Evolutionary conservation across 2,329 filamentous ascomycete genomes (phyloP), one percentile per base, ranked within the genome.

Genomic region (Neopestalotiopsis rosae): DNA sequence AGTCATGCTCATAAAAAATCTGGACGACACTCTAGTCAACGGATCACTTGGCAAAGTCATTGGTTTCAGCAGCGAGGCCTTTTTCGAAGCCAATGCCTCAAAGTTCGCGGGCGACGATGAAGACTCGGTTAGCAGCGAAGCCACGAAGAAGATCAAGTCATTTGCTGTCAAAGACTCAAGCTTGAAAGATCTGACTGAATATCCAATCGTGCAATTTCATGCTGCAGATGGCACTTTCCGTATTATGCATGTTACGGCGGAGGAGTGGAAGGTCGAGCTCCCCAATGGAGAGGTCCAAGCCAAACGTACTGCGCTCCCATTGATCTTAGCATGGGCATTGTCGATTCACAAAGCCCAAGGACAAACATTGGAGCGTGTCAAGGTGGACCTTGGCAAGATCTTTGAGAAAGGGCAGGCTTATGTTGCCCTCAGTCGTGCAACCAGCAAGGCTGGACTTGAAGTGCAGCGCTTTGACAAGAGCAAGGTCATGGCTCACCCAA

Each of bases 1-100:
- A 78, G 97, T 99, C 59, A 99, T 99, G 96, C 85, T 99, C n/a
- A 98, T 99, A 85, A 99, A 99, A 81, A 99, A 99, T 75, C 91
- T 98, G 82, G 96, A 99, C 76, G 94, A 97, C 52, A 91, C 89
- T 0, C 87, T 99, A 0, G 96, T 98, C 73, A 99, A 99, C 77
- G 96, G 96, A 4, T 97, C 95, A 0, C 86, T 99, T 10, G 96
- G 96, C 30, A 95, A 92, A 70, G 92, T 99, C 4, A 87, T 91
- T 13, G 89, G 87, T 5, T 97, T 97, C 80, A 95, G 94, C 79
- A 84, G 76, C 17, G 81, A 85, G 70, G 72, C 74, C 13, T 78
- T 79, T 13, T 86, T 84, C 69, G 80, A 81, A 30, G 65, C 76
- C 78, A 71, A 67, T 69, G 72, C 28, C 68, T 67, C 2, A 75